Conservation (phyloP, 2,329 filamentous ascomycete species). For the Diaporthe nobilis region DNA sequence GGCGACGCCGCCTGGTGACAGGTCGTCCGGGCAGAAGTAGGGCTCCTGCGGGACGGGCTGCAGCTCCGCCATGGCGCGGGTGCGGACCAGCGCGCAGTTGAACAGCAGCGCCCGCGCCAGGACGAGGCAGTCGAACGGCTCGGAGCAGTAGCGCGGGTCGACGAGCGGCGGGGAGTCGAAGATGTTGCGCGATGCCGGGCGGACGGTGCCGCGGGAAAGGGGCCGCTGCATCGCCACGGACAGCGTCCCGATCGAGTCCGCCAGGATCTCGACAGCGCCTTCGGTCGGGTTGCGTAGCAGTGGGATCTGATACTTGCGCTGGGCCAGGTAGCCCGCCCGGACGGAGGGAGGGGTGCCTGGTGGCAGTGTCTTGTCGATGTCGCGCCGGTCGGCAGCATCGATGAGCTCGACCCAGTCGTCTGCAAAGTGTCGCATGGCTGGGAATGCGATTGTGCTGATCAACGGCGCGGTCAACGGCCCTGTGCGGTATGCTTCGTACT, state of each 20-base stretch:
- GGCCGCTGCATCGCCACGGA: constrained; percentile 45
- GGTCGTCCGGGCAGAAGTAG: constrained; percentile 44
- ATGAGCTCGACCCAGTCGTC: constrained; percentile 41
- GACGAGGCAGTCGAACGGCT: constrained; percentile 61
- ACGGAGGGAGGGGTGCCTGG: constrained; percentile 40
- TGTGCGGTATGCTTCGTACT: constrained; percentile 46
- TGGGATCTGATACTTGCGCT: constrained; percentile 50
- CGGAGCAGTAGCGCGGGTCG: constrained; percentile 63
- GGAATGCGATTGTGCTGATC: constrained; percentile 47
- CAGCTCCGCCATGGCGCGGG: constrained; percentile 44
- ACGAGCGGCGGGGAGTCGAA: constrained; percentile 63
- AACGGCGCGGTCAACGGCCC: constrained; percentile 47
- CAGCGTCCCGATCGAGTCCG: constrained; percentile 46
- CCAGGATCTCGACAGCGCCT: constrained; percentile 49
- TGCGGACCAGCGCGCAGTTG: constrained; percentile 53
- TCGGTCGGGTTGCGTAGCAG: constrained; percentile 54
- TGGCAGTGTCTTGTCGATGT: constrained; percentile 35
- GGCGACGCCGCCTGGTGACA: not conserved
- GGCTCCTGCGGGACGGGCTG: constrained; percentile 54
- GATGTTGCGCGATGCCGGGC: constrained; percentile 60
- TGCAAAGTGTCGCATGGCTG: constrained; percentile 43
- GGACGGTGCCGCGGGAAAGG: constrained; percentile 61
- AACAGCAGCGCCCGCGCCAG: constrained; percentile 62
- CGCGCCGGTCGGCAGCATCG: constrained; percentile 31
- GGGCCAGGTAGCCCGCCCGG: constrained; percentile 43